Evolutionary conservation across 129 eudicot species (phyloP).

Genomic region (Scalesia atractyloides): DNA sequence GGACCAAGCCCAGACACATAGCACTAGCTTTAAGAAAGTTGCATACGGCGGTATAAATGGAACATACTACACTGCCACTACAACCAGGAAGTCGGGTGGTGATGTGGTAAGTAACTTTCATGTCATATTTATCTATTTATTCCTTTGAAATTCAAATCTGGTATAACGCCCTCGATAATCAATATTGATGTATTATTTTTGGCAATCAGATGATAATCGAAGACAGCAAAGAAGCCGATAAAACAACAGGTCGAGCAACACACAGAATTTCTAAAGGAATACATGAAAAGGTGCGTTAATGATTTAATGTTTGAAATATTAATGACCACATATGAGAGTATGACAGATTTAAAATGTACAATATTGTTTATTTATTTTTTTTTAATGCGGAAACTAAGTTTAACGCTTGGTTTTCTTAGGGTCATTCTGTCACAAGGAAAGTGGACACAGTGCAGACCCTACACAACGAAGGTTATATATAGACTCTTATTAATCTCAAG

Average conservation of each 20-base stretch:
- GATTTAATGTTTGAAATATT: not conserved
- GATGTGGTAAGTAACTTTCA: slow-evolving; percentile 62
- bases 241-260: slow-evolving; percentile 74
- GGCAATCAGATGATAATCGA: slow-evolving; percentile 56
- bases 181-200: slow-evolving; percentile 11
- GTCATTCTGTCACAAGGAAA: slow-evolving; percentile 75
- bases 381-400: not conserved
- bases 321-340: not conserved
- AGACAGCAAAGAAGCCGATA: slow-evolving; percentile 85
- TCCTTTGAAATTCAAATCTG: not conserved
- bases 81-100: slow-evolving; percentile 53
- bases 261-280: slow-evolving; percentile 86
- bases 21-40: slow-evolving; percentile 61
- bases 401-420: slow-evolving; percentile 42
- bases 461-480: slow-evolving; percentile 70
- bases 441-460: slow-evolving; percentile 85
- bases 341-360: slow-evolving; percentile 5
- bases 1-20: slow-evolving; percentile 38
- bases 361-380: not conserved
- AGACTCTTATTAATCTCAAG: not conserved
- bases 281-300: slow-evolving; percentile 60
- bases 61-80: slow-evolving; percentile 67
- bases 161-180: not conserved
- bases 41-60: slow-evolving; percentile 91
- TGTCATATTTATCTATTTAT: not conserved